These are phyloP conservation scores for Fusarium clavum DNA, from an alignment of 2,329 filamentous ascomycete genomes.

Conservation along the genomic window DNA sequence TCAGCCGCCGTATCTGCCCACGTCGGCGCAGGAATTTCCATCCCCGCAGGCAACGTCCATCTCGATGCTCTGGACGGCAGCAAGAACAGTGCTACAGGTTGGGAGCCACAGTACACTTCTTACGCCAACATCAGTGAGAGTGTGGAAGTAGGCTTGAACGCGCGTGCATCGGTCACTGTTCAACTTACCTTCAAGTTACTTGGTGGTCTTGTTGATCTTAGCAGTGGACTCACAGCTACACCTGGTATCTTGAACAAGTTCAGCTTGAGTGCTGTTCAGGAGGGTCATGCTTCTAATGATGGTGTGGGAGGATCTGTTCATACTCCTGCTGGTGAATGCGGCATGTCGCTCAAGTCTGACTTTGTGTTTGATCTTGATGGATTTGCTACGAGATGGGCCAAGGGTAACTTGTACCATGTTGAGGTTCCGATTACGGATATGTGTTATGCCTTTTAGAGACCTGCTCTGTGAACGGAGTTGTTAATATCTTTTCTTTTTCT, in stretches of 20 bases:
- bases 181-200: constrained; percentile 15
- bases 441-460: constrained; percentile 8
- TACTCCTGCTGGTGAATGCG: constrained; percentile 1
- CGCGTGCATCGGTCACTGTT: constrained; percentile 6
- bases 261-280: constrained; percentile 5
- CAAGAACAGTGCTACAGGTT: constrained; percentile 17
- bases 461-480: no score
- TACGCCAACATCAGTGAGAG: constrained; percentile 20
- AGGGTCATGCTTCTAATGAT: not conserved
- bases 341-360: constrained; percentile 15
- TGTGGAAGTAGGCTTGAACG: constrained; percentile 15
- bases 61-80: constrained; percentile 2
- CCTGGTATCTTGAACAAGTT: constrained; percentile 21
- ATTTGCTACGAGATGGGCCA: constrained; percentile 19
- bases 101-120: constrained; percentile 13
- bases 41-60: constrained; percentile 9
- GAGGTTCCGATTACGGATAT: constrained; percentile 11
- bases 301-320: not conserved
- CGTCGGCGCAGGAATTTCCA: constrained; percentile 13
- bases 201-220: constrained; percentile 13
- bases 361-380: constrained; percentile 19
- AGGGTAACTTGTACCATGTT: constrained; percentile 17
- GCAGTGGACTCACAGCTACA: constrained; percentile 12
- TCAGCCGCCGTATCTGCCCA: constrained; percentile 7
- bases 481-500: not conserved